phyloP scores from a whole-genome alignment of 441 rosid species.

The Adansonia madagascariensis region DNA sequence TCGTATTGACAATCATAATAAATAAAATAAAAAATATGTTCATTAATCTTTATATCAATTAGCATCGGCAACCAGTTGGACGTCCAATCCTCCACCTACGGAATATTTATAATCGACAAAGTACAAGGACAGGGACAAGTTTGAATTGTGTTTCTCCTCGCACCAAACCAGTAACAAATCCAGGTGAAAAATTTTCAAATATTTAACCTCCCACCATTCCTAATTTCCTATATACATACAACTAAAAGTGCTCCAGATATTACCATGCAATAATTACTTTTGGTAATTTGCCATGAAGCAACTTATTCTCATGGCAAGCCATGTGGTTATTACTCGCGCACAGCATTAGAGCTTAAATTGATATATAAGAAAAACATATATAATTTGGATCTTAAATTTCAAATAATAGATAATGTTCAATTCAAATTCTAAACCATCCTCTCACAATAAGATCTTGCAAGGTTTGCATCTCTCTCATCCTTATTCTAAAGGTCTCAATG shows the following conservation, averaged over 20 bases:
- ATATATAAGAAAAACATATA: too few relatives aligned
- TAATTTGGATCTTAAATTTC: too few relatives aligned
- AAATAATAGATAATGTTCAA: too few relatives aligned
- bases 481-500: too few relatives aligned
- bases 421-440: too few relatives aligned
- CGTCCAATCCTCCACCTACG: background rate
- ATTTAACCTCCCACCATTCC: slow-evolving; percentile 5
- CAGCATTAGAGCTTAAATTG: slow-evolving; percentile 17
- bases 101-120: background rate
- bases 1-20: too few relatives aligned
- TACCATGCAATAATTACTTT: background rate
- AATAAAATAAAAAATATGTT: too few relatives aligned
- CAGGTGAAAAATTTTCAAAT: slow-evolving; percentile 23
- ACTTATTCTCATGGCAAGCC: background rate
- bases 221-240: too few relatives aligned
- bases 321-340: background rate
- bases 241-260: background rate
- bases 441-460: too few relatives aligned
- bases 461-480: too few relatives aligned
- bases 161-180: slow-evolving; percentile 37
- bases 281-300: background rate
- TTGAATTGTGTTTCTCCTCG: slow-evolving; percentile 15
- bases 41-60: background rate
- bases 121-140: slow-evolving; percentile 28
- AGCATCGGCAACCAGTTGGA: slow-evolving; percentile 1